A percentile compares a stretch with the other conserved stretches of the same genome.
Conservation (phyloP, 306 rosid species). For the Astragalus membranaceus region DNA sequence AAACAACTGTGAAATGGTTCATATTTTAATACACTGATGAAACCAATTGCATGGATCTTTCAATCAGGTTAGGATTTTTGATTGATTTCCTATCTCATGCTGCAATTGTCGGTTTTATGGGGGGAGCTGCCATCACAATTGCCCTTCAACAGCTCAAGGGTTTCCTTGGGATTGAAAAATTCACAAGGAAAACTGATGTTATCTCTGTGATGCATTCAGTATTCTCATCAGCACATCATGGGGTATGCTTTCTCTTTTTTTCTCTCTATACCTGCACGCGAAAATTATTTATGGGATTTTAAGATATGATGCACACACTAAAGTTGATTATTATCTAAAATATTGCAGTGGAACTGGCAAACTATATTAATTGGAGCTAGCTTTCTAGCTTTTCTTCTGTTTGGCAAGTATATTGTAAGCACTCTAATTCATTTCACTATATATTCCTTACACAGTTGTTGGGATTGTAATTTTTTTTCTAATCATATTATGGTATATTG, state of each 20-base stretch:
- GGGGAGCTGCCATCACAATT: slow-evolving; percentile 94
- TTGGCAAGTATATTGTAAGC: slow-evolving; percentile 67
- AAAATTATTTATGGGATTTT: neutral
- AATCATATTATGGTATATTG: slow-evolving; percentile 14
- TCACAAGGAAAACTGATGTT: slow-evolving; percentile 77
- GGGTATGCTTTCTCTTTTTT: slow-evolving; percentile 44
- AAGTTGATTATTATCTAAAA: slow-evolving; percentile 19
- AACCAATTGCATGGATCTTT: neutral
- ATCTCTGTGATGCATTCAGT: slow-evolving; percentile 76
- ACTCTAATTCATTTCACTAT: neutral
- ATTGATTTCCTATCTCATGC: slow-evolving; percentile 96
- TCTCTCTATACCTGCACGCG: neutral
- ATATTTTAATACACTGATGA: neutral
- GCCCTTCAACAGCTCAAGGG: slow-evolving; percentile 98
- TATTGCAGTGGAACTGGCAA: slow-evolving; percentile 97
- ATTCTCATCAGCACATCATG: slow-evolving; percentile 61
- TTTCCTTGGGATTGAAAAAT: slow-evolving; percentile 68
- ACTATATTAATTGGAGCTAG: slow-evolving; percentile 67
- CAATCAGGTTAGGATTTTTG: slow-evolving; percentile 82
- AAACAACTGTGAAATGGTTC: neutral
- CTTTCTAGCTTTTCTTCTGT: slow-evolving; percentile 57
- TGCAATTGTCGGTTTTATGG: slow-evolving; percentile 97
- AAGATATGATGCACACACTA: neutral
- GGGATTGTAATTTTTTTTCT: slow-evolving; percentile 15
- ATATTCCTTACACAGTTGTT: neutral